Evolutionary conservation across 2,329 filamentous ascomycete genomes (phyloP).

Genomic region (Sporothrix luriei): DNA sequence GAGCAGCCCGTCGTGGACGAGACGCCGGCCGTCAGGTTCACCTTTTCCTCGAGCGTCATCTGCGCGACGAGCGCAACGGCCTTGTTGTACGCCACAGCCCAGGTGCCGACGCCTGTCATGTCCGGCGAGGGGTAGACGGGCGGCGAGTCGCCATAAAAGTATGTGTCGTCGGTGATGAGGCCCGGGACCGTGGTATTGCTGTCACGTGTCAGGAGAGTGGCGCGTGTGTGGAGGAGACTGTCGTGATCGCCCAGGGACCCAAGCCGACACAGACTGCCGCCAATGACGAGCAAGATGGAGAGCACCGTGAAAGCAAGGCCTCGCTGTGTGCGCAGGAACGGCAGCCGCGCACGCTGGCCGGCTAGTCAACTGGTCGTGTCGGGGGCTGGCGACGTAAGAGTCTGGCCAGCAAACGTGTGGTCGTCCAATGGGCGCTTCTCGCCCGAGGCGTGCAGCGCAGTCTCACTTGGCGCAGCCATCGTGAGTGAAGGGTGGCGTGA

Average conservation of each 20-base stretch:
- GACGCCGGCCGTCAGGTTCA: constrained; percentile 73
- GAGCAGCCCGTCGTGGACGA: constrained; percentile 56
- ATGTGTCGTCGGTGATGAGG: constrained; percentile 47
- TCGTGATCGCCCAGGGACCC: constrained; percentile 40
- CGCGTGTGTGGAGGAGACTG: not conserved
- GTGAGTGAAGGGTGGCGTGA: not conserved
- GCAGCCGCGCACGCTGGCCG: constrained; percentile 38
- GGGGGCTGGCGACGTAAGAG: not conserved
- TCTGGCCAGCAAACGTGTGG: not conserved
- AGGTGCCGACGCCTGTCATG: constrained; percentile 63
- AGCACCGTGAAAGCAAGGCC: constrained; percentile 40
- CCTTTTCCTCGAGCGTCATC: constrained; percentile 74
- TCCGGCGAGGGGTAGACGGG: constrained; percentile 56
- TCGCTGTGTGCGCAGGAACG: constrained; percentile 41
- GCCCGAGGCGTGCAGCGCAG: no score
- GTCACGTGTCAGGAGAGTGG: not conserved
- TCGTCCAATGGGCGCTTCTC: not conserved
- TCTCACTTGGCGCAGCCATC: not conserved
- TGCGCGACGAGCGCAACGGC: constrained; percentile 69
- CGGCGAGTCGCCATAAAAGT: constrained; percentile 56
- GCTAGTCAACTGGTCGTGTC: constrained; percentile 39
- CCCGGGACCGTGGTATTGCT: not conserved
- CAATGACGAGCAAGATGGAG: constrained; percentile 42
- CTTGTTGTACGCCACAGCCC: constrained; percentile 67
- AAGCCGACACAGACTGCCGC: constrained; percentile 44